Base-by-base conservation (phyloP, 257 asterid species). In the Petrea volubilis region DNA sequence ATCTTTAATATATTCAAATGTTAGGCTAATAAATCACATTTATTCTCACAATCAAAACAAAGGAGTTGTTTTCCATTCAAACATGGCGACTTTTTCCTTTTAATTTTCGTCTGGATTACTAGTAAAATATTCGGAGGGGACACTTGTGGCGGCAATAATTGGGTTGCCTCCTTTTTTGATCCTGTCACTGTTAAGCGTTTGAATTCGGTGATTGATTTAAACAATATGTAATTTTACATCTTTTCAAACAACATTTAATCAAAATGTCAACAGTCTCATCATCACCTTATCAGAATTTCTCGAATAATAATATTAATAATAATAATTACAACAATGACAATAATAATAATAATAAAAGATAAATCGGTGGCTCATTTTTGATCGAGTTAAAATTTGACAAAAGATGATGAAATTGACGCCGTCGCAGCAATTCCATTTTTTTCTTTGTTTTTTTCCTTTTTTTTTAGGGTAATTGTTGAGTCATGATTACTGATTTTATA, bases 101-200 rank as follows among this genome's bases (percentile, higher is more conserved):
- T 9, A 33, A 40, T 47, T 60, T 56, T 20, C 50, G 31, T 49
- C 34, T 34, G 5, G 60, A 61, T 58, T 0, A n/a, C 40, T 34
- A 8, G 74, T 31, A 51, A 60, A 56, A 4, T 24, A 10, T 18
- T 29, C 6, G 11, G 20, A 44, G 40, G 59, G 12, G 41, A 47
- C 56, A 53, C 47, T 36, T 43, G 69, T 68, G 71, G 41, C 57
- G 49, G 15, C 41, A 64, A 79, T 74, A 56, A 79, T 79, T 74
- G 77, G 61, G n/a, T 67, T 72, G 67, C 79, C 49, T 77, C 67
- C 77, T 64, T 63, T 69, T 58, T 18, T 64, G 73, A 73, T 73
- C 59, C 59, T 12, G 67, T 68, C 44, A 75, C 44, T 3, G 73
- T 73, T 73, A 27, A 51, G 52, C 52, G 55, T 46, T 60, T 73